Evolutionary conservation across 768 basidiomycete genomes (phyloP), one percentile per base, ranked within the genome.

Genomic region (Auricularia auricula-judae): DNA sequence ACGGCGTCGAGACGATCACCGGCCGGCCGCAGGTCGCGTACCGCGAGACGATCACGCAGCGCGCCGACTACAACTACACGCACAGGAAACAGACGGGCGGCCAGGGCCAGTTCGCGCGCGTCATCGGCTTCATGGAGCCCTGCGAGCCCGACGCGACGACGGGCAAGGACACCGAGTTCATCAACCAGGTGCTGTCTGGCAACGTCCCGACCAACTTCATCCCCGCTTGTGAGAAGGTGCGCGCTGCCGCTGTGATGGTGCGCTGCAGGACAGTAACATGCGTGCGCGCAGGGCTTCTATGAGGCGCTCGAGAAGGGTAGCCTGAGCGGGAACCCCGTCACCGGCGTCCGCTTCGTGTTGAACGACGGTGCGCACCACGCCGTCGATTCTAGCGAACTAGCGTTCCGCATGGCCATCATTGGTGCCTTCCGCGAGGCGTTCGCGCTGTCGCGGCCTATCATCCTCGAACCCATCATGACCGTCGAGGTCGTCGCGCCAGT

Each of bases 41-140:
- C 82, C 86, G 96, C 56, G 97, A 99, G 78, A 94, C 97, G 1
- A 86, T 98, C 72, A 89, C 90, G 1, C 81, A 88, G 64, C 83
- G 85, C 29, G 85, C 89, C 2, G 82, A 88, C 58, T 99, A 98
- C 78, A 80, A 81, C 65, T 96, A 91, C 75, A 93, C 90, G 2
- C 97, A 98, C 78, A 97, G 94, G 84, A 99, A 98, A 78, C 97
- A 99, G 76, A 89, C 89, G 0, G 97, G 97, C 66, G 97, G 97
- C 74, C 89, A 94, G 16, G 97, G 97, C 62, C 97, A 99, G 75
- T 99, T 88, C 74, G 97, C 89, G 65, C 91, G 91, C 69, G 91
- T 99, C 65, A 84, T 88, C 61, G 97, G 97, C 4, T 83, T 83
- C 70, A 84, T 98, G 66, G 96, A 97, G 75, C 93, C 95, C 12